Conservation (phyloP, 2,329 filamentous ascomycete genomes). For the Stachybotrys echinatus region DNA sequence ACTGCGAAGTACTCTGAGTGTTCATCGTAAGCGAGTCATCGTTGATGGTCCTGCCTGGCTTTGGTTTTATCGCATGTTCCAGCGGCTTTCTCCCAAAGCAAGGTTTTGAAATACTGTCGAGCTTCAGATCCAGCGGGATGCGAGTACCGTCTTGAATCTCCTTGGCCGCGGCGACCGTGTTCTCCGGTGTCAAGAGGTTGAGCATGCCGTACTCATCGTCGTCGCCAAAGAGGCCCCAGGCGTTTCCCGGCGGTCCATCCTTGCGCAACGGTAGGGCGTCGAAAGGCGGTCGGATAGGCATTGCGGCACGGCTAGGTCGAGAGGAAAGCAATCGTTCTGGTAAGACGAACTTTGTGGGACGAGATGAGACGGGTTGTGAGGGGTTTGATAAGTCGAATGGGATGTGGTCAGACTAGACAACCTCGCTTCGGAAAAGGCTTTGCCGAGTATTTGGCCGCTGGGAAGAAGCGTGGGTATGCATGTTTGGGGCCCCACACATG, state of each 20-base stretch:
- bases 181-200: not conserved
- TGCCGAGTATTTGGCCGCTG: too few relatives aligned
- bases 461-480: too few relatives aligned
- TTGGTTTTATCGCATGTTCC: not conserved
- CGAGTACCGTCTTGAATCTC: not conserved
- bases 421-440: too few relatives aligned
- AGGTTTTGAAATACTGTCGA: not conserved
- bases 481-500: too few relatives aligned
- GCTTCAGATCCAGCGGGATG: not conserved
- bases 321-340: too few relatives aligned
- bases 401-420: too few relatives aligned
- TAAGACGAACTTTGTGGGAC: too few relatives aligned
- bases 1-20: not conserved
- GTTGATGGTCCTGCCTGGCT: not conserved
- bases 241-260: not conserved
- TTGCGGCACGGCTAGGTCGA: too few relatives aligned
- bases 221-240: not conserved
- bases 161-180: not conserved
- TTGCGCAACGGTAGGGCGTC: not conserved
- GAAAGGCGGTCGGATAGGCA: too few relatives aligned
- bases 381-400: too few relatives aligned
- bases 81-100: not conserved
- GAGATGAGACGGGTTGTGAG: too few relatives aligned
- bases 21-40: not conserved
- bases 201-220: not conserved